Evolutionary conservation across 139 green algal species (phyloP), one percentile per base, ranked within the genome.

Genomic region (Chlamydomonas sp.): DNA sequence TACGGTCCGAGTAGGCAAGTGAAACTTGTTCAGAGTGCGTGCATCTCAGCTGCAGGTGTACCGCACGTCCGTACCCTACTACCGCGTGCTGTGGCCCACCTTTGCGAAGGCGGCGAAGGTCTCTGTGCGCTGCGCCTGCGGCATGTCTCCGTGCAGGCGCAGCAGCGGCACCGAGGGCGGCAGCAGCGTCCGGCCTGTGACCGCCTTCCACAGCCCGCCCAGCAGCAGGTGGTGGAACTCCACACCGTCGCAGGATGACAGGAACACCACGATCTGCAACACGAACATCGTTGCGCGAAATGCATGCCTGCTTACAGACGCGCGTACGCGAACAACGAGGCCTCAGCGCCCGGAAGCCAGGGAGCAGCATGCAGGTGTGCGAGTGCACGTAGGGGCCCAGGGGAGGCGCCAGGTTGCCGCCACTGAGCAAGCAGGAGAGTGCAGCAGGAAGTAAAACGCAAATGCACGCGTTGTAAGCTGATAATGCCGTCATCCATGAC

Each of bases 121-220:
- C 64, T 88, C 89, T 4, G 94, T 97, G 31, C 98, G 94, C 86
- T 98, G 93, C 7, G 83, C 86, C 90, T 99, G 97, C 15, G 85
- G 63, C 92, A 99, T 95, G 89, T 98, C 98, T 14, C 97, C 97
- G 89, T 99, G 97, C 82, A 99, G 94, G 92, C 97, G 98, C 66
- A 97, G 93, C 71, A 99, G 61, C 60, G 10, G n/a, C 3, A 49
- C n/a, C 1, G 17, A 3, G 0, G 91, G 90, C n/a, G 79, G 77
- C 85, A 95, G 83, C 89, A 96, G 84, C 31, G 78, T 85, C 76
- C 64, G 60, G 7, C 89, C 89, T 9, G 87, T 82, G 18, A 85
- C 79, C 64, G 88, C 66, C 63, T 66, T 66, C 80, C 87, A 91
- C 78, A 89, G 72, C 60, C 78, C 73, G 2, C 67, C 87, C 61